Base-by-base conservation (phyloP, 2,329 filamentous ascomycete genomes). In the Epichloe bromicola region DNA sequence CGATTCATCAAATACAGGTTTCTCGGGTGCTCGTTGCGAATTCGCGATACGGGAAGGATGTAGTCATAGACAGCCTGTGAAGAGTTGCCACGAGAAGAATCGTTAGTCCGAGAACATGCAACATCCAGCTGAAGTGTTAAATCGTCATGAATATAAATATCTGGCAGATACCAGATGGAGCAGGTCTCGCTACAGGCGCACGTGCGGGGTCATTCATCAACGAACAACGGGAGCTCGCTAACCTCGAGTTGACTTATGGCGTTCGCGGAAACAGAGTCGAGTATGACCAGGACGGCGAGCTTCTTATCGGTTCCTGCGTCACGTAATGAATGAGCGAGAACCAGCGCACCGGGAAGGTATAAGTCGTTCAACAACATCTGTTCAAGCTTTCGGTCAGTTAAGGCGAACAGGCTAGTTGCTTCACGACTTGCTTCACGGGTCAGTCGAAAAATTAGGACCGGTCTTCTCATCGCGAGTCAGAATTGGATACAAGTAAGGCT, bases 1-100 rank as follows among this genome's bases (percentile, higher is more conserved):
- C 93, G 86, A 65, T 89, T 83, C 90, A 98, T 96, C 51, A 97
- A 78, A 66, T 85, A 82, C 51, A 98, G 79, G 62, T 97, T 97
- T 52, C 81, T 82, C 3, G 87, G 85, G 42, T 78, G 80, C 53
- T 79, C 75, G 65, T 90, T 97, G 56, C 78, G 79, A 62, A 96
- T 83, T 56, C 83, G 82, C 51, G 84, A 78, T 51, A 97, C 88
- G 34, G 90, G 84, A 56, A 97, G 85, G 54, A 97, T 74, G 65
- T 91, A 83, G 71, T 98, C 86, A 71, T 89, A 98, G 46, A 95
- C 74, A 48, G 78, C 77, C 86, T 94, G 62, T n/a, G 34, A 19
- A 17, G 14, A 19, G 30, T 33, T 20, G 19, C 30, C 19, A 30
- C 6, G 17, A 15, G 14, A 39, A 42, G 8, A 23, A 10, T 17